Conservation (phyloP, 169 alveolate genomes). For the Eimeria maxima region DNA sequence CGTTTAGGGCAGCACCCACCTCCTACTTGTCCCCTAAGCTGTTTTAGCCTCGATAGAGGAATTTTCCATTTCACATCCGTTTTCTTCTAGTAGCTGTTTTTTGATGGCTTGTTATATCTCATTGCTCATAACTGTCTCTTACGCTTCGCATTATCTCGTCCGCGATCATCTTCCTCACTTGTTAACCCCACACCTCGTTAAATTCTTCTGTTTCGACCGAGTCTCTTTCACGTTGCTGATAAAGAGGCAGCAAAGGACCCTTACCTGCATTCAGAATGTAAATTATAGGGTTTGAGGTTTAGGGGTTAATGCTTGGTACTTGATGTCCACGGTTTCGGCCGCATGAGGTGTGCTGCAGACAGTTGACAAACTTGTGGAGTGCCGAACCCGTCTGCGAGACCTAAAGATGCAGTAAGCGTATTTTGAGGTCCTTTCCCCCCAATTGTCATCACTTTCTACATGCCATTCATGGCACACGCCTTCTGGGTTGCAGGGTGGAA, state of each 20-base stretch:
- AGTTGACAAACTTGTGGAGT: constrained; percentile 62
- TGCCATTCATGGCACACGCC: too few species aligned
- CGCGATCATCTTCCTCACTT: too few species aligned
- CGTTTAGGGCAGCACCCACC: too few species aligned
- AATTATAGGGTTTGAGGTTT: background rate
- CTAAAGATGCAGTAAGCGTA: constrained; percentile 47
- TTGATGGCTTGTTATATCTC: background rate
- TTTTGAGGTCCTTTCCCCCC: background rate
- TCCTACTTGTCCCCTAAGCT: too few species aligned
- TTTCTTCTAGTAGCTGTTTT: too few species aligned
- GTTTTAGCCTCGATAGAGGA: too few species aligned
- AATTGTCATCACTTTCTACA: background rate
- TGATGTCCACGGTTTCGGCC: background rate
- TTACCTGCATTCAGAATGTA: background rate
- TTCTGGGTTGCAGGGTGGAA: background rate
- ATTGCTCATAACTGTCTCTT: background rate
- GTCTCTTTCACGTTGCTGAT: background rate
- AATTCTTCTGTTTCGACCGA: background rate
- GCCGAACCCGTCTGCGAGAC: constrained; percentile 42
- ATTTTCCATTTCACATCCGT: too few species aligned
- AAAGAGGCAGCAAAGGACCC: background rate
- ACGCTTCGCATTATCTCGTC: background rate
- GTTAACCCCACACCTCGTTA: background rate
- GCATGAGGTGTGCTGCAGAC: constrained; percentile 16
- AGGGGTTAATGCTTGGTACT: background rate